Conservation (phyloP, 495 filamentous ascomycete genomes). For the Apodospora peruviana region DNA sequence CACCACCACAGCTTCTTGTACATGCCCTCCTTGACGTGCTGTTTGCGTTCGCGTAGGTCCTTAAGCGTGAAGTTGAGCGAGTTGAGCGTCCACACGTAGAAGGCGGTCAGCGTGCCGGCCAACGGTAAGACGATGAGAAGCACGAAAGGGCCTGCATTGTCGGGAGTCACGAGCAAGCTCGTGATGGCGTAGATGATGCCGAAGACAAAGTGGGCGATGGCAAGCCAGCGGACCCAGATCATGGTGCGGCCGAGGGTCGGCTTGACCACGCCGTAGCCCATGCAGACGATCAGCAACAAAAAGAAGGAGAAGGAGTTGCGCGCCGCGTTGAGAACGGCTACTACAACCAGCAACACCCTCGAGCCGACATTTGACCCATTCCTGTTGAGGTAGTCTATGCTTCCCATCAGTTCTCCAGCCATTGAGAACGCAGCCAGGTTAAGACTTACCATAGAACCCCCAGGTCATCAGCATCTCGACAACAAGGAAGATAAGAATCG, state of each 20-base stretch:
- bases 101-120: constrained; percentile 86
- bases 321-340: constrained; percentile 84
- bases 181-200: constrained; percentile 90
- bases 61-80: constrained; percentile 92
- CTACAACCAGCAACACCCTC: constrained; percentile 81
- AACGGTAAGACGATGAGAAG: constrained; percentile 92
- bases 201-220: constrained; percentile 88
- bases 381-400: constrained; percentile 77
- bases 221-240: constrained; percentile 88
- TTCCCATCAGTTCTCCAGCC: constrained; percentile 4
- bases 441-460: constrained; percentile 72
- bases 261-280: constrained; percentile 99
- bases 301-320: constrained; percentile 99
- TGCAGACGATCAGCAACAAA: constrained; percentile 95
- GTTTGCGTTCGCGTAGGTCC: constrained; percentile 87
- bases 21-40: constrained; percentile 89
- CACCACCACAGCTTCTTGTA: constrained; percentile 99
- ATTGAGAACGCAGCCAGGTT: too few relatives aligned
- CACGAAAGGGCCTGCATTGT: constrained; percentile 72
- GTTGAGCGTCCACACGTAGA: constrained; percentile 99
- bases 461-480: constrained; percentile 97
- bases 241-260: constrained; percentile 89
- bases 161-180: constrained; percentile 81
- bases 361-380: constrained; percentile 79
- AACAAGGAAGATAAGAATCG: constrained; percentile 90